Evolutionary conservation across 208 protist species (phyloP).

Genomic region (Leptomonas pyrrhocoris): DNA sequence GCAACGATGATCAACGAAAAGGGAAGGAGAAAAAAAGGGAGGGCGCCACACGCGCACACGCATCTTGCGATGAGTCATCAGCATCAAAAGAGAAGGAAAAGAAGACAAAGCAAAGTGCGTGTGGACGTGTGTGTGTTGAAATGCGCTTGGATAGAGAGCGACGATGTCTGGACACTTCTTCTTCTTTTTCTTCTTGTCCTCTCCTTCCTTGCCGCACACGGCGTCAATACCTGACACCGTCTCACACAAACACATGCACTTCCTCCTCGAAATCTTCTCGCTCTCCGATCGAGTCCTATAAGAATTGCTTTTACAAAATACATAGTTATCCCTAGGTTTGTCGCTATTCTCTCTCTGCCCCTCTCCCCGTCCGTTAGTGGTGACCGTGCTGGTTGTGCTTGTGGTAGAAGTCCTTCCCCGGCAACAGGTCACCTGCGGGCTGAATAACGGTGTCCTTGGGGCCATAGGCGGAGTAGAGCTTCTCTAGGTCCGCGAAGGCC

Average conservation of each 20-base stretch:
- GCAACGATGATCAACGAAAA: background rate
- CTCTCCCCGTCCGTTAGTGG: constrained; percentile 12
- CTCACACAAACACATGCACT: too few species aligned
- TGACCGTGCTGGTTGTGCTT: constrained; percentile 33
- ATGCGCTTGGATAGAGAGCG: background rate
- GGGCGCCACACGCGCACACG: background rate
- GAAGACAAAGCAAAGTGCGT: constrained; percentile 4
- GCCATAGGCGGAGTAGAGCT: constrained; percentile 84
- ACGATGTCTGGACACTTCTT: background rate
- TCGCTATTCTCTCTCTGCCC: too few species aligned
- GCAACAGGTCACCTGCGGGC: constrained; percentile 70
- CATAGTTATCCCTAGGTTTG: too few species aligned
- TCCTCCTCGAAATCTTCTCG: too few species aligned
- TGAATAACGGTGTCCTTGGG: constrained; percentile 84
- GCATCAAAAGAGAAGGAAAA: constrained; percentile 10
- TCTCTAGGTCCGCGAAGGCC: constrained; percentile 80
- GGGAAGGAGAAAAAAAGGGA: background rate
- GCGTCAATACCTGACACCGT: too few species aligned
- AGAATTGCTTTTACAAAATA: too few species aligned
- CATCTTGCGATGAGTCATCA: background rate
- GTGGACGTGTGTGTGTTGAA: too few species aligned
- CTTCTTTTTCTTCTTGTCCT: background rate
- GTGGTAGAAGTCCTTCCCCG: constrained; percentile 82
- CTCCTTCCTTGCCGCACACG: background rate
- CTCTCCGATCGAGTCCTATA: too few species aligned